Evolutionary conservation across 257 asterid genomes (phyloP), one percentile per base, ranked within the genome.

Genomic region (Salvia rosmarinus): DNA sequence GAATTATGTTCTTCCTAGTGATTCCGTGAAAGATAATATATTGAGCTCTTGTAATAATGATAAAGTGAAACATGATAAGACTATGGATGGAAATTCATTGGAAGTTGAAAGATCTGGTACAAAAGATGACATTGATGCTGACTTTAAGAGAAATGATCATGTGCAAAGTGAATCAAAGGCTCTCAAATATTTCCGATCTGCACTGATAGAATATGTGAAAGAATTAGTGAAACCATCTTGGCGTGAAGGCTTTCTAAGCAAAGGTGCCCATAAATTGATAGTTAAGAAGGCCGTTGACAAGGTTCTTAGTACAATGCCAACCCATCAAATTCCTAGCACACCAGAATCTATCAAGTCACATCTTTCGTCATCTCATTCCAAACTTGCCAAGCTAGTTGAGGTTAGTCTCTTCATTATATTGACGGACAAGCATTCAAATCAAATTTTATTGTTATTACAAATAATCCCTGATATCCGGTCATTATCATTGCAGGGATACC

Each of bases 141-240:
- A 64, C 64, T 40, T 58, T 65, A 75, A 83, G 78, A 71, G 54
- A 64, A 85, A 76, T 34, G 83, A 55, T 34, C 72, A 70, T 12
- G 39, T 60, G 66, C 81, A 75, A 58, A 80, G 64, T 73, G 91
- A 85, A 32, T 74, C 89, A 4, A 86, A 76, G 77, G 82, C 84
- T 50, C 13, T 76, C 64, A 91, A 85, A 66, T 52, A 66, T 60
- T 89, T 94, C 72, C 91, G 83, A 54, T 69, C 86, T 28, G 89
- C 90, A 47, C 93, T 94, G 64, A 85, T 89, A 55, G 99, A 89
- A 17, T 81, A 71, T 74, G 81, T 94, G 59, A 94, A 94, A 71
- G 96, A 91, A 35, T 78, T 94, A 82, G 70, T 94, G 71, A 89
- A 68, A 72, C 99, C 97, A 67, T 79, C 86, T 39, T 94, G 98